These are phyloP conservation scores for Ophiocordyceps camponoti-rufipedis DNA, from an alignment of 2,329 filamentous ascomycete genomes.

Conservation along the genomic window DNA sequence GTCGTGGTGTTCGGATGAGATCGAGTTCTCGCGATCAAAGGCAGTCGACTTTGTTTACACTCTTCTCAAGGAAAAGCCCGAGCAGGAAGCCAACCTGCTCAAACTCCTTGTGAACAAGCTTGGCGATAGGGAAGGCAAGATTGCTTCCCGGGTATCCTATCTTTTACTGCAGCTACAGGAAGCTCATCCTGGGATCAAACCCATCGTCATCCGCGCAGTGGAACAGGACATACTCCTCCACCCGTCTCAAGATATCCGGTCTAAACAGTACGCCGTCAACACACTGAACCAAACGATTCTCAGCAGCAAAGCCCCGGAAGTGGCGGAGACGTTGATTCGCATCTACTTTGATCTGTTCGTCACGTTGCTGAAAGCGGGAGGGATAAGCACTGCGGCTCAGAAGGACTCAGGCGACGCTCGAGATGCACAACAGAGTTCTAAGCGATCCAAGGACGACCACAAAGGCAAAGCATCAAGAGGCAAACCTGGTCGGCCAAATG, in stretches of 20 bases:
- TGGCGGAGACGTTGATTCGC: conserved; percentile 64
- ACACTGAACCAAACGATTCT: conserved; percentile 94
- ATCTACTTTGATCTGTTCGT: conserved; percentile 91
- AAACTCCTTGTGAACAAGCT: conserved; percentile 90
- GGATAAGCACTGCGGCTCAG: conserved; percentile 18
- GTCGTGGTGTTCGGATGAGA: conserved; percentile 84
- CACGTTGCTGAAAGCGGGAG: conserved; percentile 49
- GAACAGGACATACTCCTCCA: conserved; percentile 79
- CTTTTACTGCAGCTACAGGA: conserved; percentile 81
- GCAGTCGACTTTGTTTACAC: conserved; percentile 86
- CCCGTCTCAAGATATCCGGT: conserved; percentile 70
- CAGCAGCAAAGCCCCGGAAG: conserved; percentile 61
- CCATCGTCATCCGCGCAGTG: conserved; percentile 64
- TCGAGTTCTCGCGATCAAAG: conserved; percentile 77
- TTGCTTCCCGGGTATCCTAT: conserved; percentile 84
- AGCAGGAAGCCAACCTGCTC: conserved; percentile 88
- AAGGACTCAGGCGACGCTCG: conserved; percentile 23
- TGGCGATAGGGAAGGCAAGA: conserved; percentile 87
- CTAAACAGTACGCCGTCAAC: conserved; percentile 91
- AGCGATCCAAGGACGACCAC: conserved; percentile 5
- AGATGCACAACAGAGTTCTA: conserved; percentile 9
- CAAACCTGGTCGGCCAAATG: conserved; percentile 6
- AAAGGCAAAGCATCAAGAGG: conserved; percentile 8
- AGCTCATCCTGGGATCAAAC: conserved; percentile 85
- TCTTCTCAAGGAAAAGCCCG: conserved; percentile 83